Evolutionary conservation across 352 stramenopile species (phyloP), one percentile per base, ranked within the genome.

Genomic region (Phytophthora crassamura): DNA sequence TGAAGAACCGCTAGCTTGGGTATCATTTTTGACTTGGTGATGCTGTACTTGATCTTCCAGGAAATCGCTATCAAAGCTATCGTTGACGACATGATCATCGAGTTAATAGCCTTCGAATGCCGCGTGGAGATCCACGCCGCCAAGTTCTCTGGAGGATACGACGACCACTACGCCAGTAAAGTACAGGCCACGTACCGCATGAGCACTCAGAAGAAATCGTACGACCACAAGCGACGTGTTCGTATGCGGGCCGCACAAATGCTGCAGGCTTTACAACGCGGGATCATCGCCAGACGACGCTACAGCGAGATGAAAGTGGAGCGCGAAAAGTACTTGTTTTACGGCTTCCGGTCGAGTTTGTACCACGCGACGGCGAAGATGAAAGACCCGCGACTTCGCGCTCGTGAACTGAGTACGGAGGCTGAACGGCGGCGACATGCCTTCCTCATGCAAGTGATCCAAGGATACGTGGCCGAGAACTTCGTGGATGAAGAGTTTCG

Each of bases 391-490:
- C 65, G 61, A 30, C 49, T 69, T 12, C 77, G 73, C 45, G 67
- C 76, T 15, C 63, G 42, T 22, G 70, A 78, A 32, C 54, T 87
- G 1, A 70, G 75, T 1, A 64, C 43, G 1, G 70, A 85, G 35
- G 73, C 64, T 12, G 84, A 89, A 59, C 55, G 62, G n/a, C 55
- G 69, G 5, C 72, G 78, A n/a, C 72, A 89, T 18, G 63, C 51
- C 2, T 90, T 90, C 33, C 77, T 94, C 42, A 86, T 94, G 78
- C 78, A 90, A 48, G 72, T 92, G 12, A 50, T 93, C 0, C 70
- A 84, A 56, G 84, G 82, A 16, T 80, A 88, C 33, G 70, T 80
- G 11, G 48, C 62, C 1, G 53, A 88, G 33, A 74, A 88, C 20
- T 75, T 67, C 18, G 14, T 78, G 12, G 32, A 80, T 9, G 49